Base-by-base conservation (phyloP, 2,329 filamentous ascomycete species). In the Meredithiella fracta region DNA sequence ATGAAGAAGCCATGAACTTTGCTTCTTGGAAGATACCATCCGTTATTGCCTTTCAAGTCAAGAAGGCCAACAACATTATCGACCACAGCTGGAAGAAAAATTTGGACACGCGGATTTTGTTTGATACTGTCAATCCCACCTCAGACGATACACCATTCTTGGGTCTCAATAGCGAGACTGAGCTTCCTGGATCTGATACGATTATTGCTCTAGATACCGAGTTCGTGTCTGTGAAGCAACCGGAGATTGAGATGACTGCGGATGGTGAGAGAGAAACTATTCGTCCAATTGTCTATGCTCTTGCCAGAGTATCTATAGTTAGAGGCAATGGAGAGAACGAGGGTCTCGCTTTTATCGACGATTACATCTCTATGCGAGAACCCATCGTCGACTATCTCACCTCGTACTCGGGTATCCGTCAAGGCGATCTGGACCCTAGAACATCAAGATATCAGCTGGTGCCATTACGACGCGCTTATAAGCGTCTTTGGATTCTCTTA, bases 301-400 rank as follows among this genome's bases (percentile, higher is more conserved):
- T 98, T 11, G 92, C 91, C n/a, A 81, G 92, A 59, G 88, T 94
- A 1, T 97, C 90, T 0, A 88, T 96, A 1, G 77, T 97, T 11
- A 80, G 94, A 23, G 90, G 90, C 0, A 71, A 78, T 53, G 91
- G 89, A 20, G 76, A 83, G 60, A 72, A 84, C 40, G 87, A 94
- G 66, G 89, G 89, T 0, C 68, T 83, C 0, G 87, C 92, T 0
- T 97, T 97, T 65, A 94, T 98, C 60, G 92, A 98, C 65, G 92
- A 98, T 69, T 98, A 98, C 67, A 95, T 98, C 60, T 82, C 82
- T 31, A 91, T 94, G 63, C 83, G 83, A 59, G 92, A 97, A 65
- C 83, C 85, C 0, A 87, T 98, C 23, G 86, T 97, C 58, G 92
- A 98, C 70, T 96, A 97, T 65, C 74, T 98, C 38, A 98, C 94